Base-by-base conservation (phyloP, 331 rosid species). In the Dryas integrifolia region DNA sequence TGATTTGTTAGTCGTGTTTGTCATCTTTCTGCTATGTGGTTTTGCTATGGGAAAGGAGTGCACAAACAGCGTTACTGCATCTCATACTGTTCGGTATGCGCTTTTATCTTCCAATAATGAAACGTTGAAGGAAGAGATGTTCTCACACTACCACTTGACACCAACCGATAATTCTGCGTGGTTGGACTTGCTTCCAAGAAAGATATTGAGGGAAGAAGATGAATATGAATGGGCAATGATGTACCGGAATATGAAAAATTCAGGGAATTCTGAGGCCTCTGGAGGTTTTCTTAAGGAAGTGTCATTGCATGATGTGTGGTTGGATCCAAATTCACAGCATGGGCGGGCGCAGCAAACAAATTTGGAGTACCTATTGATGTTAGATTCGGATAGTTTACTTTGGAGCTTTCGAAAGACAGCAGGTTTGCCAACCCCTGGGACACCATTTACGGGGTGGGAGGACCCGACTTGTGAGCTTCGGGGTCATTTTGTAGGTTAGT, bases 401-500 rank as follows among this genome's bases (percentile, higher is more conserved):
- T 94, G 98, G 98, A 94, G 86, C 79, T 94, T 94, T 61, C 87
- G 97, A 65, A 84, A 85, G 52, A 94, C 90, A 0, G 96, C 98
- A 12, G 95, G 88, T 78, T 73, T 93, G 75, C 49, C 89, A 18
- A 87, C 95, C 5, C 91, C 90, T n/a, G 97, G 90, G 1, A 65
- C 16, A 14, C 87, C 96, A n/a, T 89, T 86, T 66, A 70, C 65
- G 2, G 97, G 91, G 0, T 94, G 97, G 98, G 98, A 94, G 77
- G 66, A 0, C 0, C 72, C 91, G 0, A 0, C 1, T 7, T 0
- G 4, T 41, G 98, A 94, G 79, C 96, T 94, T 14, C 86, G 98
- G n/a, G 98, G 98, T 41, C 98, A 94, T 84, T 94, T 89, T 79
- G 97, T 94, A 58, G 98, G 97, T 94, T 38, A 70, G 92, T 87